Base-by-base conservation (phyloP, 2,329 filamentous ascomycete genomes). In the Fusarium robinianum region DNA sequence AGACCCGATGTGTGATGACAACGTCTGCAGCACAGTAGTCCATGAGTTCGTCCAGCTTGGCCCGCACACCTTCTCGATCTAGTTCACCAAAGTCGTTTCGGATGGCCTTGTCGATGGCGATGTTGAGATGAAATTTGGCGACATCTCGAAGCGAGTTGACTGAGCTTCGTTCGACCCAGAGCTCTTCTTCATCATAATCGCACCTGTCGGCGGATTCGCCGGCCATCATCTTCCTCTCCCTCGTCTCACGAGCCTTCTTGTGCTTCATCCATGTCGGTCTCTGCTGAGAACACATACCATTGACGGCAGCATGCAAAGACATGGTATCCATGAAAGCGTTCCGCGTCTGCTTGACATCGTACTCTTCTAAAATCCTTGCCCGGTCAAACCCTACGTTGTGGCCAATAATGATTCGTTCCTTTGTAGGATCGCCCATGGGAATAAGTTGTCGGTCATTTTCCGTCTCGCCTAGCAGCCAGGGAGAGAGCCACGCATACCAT, bases 401-500 rank as follows among this genome's bases (percentile, higher is more conserved):
- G 3, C 94, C 94, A 15, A 99, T 82, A 29, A 99, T 78, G 35
- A 99, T 80, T 31, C 90, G 83, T 16, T 87, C 78, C 51, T 81
- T 77, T 3, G 73, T 75, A 6, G 85, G 81, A 59, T 96, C 85
- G 19, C 94, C 95, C 6, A 99, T 71, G 0, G 95, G 90, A 34
- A 99, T 85, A 9, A 99, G 73, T 48, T 99, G 92, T 33, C 82
- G 80, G 61, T 89, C 79, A 21, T 83, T 83, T 23, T 87, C 74
- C 2, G 88, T 85, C 72, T 97, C 89, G 19, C 84, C 88, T 12
- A 99, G 71, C 23, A 99, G 72, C 92, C 92, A 99, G 0, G 94
- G 94, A 9, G 94, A 99, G 39, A 99, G 69, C 94, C 94, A 99
- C 1, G 86, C 89, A 71, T 99, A 99, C 95, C 95, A 99, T 19